These are phyloP conservation scores for Bruguiera gymnorhiza DNA, from an alignment of 345 rosid species.

Conservation along the genomic window DNA sequence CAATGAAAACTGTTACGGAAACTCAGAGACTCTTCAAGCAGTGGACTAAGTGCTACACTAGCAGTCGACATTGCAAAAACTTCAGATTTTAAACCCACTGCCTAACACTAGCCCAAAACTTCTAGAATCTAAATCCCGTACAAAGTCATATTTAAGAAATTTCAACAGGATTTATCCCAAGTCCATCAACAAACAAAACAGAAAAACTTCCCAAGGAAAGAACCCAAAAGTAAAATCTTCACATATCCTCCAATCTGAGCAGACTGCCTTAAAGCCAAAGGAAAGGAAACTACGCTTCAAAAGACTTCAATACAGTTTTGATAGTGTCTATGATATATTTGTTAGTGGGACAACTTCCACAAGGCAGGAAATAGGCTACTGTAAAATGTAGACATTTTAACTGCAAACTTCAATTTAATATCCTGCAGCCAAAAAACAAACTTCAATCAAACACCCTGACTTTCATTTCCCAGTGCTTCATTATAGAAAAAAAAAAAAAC, in stretches of 20 bases:
- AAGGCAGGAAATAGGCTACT: neutral
- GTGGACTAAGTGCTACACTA: conserved; percentile 56
- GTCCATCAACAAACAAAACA: conserved; percentile 7
- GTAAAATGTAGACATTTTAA: neutral
- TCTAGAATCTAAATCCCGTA: conserved; percentile 4
- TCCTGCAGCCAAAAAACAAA: neutral
- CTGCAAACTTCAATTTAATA: neutral
- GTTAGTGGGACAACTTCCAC: neutral
- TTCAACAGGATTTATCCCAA: neutral
- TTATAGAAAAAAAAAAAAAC: neutral
- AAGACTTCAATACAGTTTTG: no score
- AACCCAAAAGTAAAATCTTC: neutral
- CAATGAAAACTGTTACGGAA: conserved; percentile 32
- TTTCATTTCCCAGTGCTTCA: neutral
- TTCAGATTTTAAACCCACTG: conserved; percentile 14
- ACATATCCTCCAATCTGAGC: neutral
- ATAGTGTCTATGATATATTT: no score
- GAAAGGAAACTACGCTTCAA: no score
- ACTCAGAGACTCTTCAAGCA: conserved; percentile 42
- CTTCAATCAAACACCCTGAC: conserved; percentile 1
- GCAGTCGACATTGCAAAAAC: conserved; percentile 48
- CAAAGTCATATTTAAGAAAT: neutral
- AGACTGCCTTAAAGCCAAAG: no score
- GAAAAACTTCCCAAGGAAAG: neutral
- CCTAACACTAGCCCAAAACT: neutral